Evolutionary conservation across 768 basidiomycete genomes (phyloP).

Genomic region (Mrakia blollopis): DNA sequence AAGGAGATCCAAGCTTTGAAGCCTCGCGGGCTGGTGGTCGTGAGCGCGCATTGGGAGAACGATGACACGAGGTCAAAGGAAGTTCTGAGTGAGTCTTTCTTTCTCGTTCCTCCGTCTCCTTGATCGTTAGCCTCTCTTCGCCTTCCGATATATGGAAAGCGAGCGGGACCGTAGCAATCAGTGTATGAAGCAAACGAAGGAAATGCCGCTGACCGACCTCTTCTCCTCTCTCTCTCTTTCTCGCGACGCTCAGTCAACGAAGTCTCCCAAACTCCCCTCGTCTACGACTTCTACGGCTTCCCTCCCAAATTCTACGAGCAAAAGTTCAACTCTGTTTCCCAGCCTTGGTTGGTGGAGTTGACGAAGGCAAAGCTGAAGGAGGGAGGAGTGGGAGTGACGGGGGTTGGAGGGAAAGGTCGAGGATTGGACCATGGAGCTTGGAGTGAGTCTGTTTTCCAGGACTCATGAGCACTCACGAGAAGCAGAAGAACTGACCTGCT

Average conservation of each 20-base stretch:
- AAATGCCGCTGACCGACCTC: neutral
- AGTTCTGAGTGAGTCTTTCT: neutral
- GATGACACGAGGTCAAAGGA: neutral
- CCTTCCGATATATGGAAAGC: too few relatives aligned
- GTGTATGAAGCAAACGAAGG: neutral
- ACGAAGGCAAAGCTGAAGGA: neutral
- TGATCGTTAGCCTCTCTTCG: too few relatives aligned
- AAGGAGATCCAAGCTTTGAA: slow-evolving; percentile 6
- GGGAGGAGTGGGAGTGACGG: neutral
- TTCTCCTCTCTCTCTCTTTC: neutral
- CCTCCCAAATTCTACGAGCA: slow-evolving; percentile 27
- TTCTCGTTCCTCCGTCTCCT: too few relatives aligned
- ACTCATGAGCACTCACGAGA: too few relatives aligned
- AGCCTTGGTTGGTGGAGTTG: slow-evolving; percentile 4
- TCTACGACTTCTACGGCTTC: slow-evolving; percentile 31
- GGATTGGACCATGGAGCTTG: slow-evolving; percentile 30
- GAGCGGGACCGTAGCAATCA: too few relatives aligned
- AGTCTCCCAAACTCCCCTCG: neutral
- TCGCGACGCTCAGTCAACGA: slow-evolving; percentile 10
- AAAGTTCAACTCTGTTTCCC: slow-evolving; percentile 1
- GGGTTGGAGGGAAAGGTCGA: slow-evolving; percentile 11
- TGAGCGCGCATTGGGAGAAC: slow-evolving; percentile 27
- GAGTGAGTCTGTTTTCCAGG: neutral
- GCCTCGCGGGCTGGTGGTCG: slow-evolving; percentile 22
- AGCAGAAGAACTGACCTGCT: neutral